Conservation (phyloP, 2,329 filamentous ascomycete species). For the Colletotrichum sp. region DNA sequence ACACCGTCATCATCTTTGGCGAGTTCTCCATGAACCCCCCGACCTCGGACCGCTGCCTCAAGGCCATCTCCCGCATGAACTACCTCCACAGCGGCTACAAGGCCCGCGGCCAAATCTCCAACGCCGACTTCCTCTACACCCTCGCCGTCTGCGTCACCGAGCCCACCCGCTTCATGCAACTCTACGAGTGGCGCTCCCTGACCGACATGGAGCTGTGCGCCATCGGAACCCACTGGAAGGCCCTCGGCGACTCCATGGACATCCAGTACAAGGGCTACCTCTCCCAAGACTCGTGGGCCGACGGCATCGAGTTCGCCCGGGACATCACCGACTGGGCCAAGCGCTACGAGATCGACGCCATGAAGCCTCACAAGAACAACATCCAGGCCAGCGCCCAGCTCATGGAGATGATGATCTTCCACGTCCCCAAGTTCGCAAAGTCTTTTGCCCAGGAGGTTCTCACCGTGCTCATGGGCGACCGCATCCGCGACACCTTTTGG, state of each 20-base stretch:
- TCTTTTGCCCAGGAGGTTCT: constrained; percentile 55
- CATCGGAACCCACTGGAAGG: constrained; percentile 72
- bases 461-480: constrained; percentile 66
- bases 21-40: constrained; percentile 41
- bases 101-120: constrained; percentile 37
- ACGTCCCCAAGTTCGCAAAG: constrained; percentile 50
- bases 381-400: constrained; percentile 61
- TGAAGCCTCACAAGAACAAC: constrained; percentile 58
- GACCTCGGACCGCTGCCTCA: constrained; percentile 35
- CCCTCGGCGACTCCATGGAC: constrained; percentile 71
- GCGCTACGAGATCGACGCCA: constrained; percentile 61
- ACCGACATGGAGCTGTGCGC: constrained; percentile 72
- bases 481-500: constrained; percentile 68
- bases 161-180: constrained; percentile 65
- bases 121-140: constrained; percentile 43
- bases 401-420: constrained; percentile 62
- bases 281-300: constrained; percentile 41
- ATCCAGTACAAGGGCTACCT: constrained; percentile 56
- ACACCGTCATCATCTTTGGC: constrained; percentile 40
- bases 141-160: constrained; percentile 67
- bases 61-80: constrained; percentile 43
- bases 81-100: constrained; percentile 41
- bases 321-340: constrained; percentile 53
- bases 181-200: constrained; percentile 73
- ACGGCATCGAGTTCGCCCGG: constrained; percentile 56